Evolutionary conservation across 176 grass and related monocot species (phyloP), one percentile per base, ranked within the genome.

Genomic region (Carex myosuroides): DNA sequence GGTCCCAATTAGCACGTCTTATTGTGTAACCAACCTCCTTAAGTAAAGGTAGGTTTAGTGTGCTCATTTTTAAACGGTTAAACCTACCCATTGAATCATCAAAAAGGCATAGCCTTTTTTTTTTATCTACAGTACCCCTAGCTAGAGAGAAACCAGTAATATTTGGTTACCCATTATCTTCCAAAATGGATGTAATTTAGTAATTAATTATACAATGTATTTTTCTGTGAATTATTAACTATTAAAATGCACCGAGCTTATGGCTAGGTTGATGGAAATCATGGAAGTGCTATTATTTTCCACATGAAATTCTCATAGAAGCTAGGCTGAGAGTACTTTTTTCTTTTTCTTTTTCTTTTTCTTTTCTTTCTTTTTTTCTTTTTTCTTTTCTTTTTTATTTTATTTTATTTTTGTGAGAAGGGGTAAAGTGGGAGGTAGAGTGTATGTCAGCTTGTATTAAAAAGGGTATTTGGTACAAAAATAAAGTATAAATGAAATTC

Each of bases 61-160:
- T 78, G 7, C 73, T 57, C 73, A 57, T 78, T 57, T 78, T 75
- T 78, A 78, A 78, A 78, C 73, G 73, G 73, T 78, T 78, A 78
- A 57, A 78, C 73, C 73, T 78, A 57, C 73, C 50, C 73, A 78
- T 78, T 76, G 24, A 78, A 78, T 57, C 50, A 78, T 78, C 26
- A 22, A 56, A 78, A 78, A 78, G 52, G 52, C 50, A 57, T 33
- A 78, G 73, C 22, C 52, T 78, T 78, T 56, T 77, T 77, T 42
- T 11, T 48, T 52, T 7, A 57, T 57, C 0, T 57, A 78, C 26
- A 78, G 52, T 57, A 57, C 24, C 22, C 42, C 71, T 26, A 62
- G 2, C 22, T 24, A 24, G 22, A 78, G 24, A 78, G 24, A 55
- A 57, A 26, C 67, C 33, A 70, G 7, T 75, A 9, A 22, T 30